phyloP scores from a whole-genome alignment of 2,329 filamentous ascomycete genomes.

The Fusarium sp. region DNA sequence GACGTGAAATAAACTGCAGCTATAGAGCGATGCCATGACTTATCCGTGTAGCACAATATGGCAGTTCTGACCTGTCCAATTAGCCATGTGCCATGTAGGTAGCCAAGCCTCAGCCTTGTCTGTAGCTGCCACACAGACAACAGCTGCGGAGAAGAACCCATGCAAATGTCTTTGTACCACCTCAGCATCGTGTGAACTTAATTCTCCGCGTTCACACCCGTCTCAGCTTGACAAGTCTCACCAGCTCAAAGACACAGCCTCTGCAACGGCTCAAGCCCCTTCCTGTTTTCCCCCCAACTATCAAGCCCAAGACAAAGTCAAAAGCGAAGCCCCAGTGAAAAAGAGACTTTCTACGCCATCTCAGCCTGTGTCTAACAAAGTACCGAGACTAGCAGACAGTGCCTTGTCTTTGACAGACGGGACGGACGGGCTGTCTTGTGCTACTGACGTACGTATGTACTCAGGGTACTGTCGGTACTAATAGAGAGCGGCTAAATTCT shows the following conservation, averaged over 20 bases:
- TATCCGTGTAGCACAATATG: neutral
- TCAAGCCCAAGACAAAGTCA: constrained; percentile 1
- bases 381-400: constrained; percentile 2
- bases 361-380: neutral
- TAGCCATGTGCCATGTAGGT: constrained; percentile 1
- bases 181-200: neutral
- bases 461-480: neutral
- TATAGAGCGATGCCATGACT: no score
- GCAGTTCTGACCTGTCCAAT: neutral
- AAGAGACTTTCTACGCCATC: constrained; percentile 8
- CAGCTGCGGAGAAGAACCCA: constrained; percentile 1
- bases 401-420: neutral
- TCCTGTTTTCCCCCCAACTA: neutral
- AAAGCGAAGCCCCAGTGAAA: constrained; percentile 2
- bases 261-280: constrained; percentile 1
- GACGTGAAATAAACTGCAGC: no score
- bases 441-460: constrained; percentile 8
- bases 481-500: constrained; percentile 44
- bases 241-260: neutral
- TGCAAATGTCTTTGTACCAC: constrained; percentile 17
- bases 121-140: constrained; percentile 3
- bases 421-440: constrained; percentile 4
- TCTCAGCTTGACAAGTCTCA: constrained; percentile 15
- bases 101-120: constrained; percentile 6
- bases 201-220: constrained; percentile 15